These are phyloP conservation scores for Hevea brasiliensis DNA, from an alignment of 345 rosid species.

Conservation along the genomic window DNA sequence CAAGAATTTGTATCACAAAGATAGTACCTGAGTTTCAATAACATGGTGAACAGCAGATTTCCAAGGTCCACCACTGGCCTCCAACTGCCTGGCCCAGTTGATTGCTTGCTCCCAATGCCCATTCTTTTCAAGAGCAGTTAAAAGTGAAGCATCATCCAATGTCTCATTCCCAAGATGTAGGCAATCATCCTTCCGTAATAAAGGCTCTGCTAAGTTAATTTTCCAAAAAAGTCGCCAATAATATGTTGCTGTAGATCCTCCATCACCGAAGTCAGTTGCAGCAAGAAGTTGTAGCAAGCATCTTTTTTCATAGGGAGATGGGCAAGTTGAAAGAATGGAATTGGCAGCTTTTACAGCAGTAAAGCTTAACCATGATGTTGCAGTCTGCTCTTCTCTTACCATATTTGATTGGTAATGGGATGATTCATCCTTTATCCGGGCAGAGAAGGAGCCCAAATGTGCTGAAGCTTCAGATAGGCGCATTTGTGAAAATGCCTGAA, in stretches of 20 bases:
- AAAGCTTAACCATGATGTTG: conserved; percentile 78
- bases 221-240: conserved; percentile 86
- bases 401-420: conserved; percentile 47
- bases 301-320: conserved; percentile 95
- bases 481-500: conserved; percentile 95
- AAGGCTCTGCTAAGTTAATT: conserved; percentile 92
- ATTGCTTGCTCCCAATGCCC: conserved; percentile 97
- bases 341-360: conserved; percentile 91
- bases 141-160: conserved; percentile 88
- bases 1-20: not conserved
- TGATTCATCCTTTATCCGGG: conserved; percentile 82
- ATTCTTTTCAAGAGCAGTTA: conserved; percentile 74
- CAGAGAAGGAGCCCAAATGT: conserved; percentile 91
- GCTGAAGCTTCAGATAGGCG: conserved; percentile 97
- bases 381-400: conserved; percentile 63
- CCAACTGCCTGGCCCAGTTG: conserved; percentile 97
- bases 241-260: conserved; percentile 71
- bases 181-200: conserved; percentile 61
- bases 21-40: conserved; percentile 87
- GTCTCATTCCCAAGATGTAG: conserved; percentile 77
- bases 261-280: conserved; percentile 92
- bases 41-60: conserved; percentile 83
- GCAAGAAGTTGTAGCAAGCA: conserved; percentile 91
- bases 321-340: conserved; percentile 82
- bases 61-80: conserved; percentile 84